Evolutionary conservation across 306 rosid species (phyloP), one percentile per base, ranked within the genome.

Genomic region (Fagus crenata): DNA sequence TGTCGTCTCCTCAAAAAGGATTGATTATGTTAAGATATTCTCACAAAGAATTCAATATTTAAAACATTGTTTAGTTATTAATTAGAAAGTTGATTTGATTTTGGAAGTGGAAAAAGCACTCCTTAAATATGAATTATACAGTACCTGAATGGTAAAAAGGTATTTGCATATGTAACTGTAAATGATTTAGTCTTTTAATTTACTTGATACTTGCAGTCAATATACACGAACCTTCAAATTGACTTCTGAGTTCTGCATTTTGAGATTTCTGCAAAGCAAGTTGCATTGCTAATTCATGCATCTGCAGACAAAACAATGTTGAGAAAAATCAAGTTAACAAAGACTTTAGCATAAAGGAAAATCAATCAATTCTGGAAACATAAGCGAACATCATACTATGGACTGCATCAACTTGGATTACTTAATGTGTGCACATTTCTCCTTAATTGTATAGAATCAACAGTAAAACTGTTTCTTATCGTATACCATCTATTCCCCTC

Each of bases 221-320:
- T 4, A 39, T 42, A 71, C 35, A 82, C 89, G 67, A 60, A 92
- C 98, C 98, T 89, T 92, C 98, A 83, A 88, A 92, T 70, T 92
- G 93, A 78, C 74, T 87, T 86, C 89, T 86, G 17, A 95, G 89
- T 84, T 89, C 93, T 9, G 87, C 82, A 88, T 90, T 92, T 77
- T 88, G 96, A 64, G 89, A 83, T 81, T 95, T 95, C 82, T 89
- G 98, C 86, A 90, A 77, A 41, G 97, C 90, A 53, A 95, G 92
- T 71, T 95, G 93, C 90, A 87, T 77, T 40, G 89, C 84, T 80
- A 95, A 85, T 77, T 95, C 97, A 78, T 92, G 97, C 84, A 95
- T 90, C 98, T 92, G 88, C 80, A 76, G 49, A 80, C 22, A 67
- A 58, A 58, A 28, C 39, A 41, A 41, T 41, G 54, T 2, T 55